Evolutionary conservation across 129 eudicot species (phyloP).

Genomic region (Kitagawia praeruptora): DNA sequence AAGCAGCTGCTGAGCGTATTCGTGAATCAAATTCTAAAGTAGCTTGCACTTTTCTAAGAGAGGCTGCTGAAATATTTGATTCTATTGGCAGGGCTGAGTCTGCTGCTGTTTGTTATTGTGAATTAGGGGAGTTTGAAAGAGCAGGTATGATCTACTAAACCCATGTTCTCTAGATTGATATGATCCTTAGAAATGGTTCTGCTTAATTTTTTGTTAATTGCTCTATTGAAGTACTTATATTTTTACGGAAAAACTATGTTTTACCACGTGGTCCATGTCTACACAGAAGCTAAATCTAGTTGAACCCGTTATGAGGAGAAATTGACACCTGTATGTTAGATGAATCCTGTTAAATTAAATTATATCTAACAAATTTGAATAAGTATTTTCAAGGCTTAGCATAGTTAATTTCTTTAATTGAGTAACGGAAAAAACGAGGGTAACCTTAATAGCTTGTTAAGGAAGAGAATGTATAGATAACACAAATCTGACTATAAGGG

Average conservation of each 20-base stretch:
- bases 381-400: too few relatives aligned
- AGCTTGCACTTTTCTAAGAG: conserved; percentile 29
- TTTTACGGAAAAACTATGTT: too few relatives aligned
- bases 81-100: conserved; percentile 41
- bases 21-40: conserved; percentile 37
- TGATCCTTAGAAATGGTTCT: background rate
- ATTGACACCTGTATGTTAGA: background rate
- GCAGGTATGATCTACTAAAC: conserved; percentile 43
- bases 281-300: background rate
- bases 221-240: too few relatives aligned
- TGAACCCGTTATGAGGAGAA: background rate
- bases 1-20: conserved; percentile 44
- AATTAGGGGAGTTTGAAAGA: conserved; percentile 52
- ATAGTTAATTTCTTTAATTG: too few relatives aligned
- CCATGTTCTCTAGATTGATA: background rate
- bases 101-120: conserved; percentile 70
- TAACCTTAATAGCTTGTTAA: background rate
- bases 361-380: too few relatives aligned
- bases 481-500: background rate
- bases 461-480: background rate
- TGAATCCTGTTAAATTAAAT: background rate
- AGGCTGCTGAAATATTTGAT: conserved; percentile 64
- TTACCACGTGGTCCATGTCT: too few relatives aligned
- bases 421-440: too few relatives aligned
- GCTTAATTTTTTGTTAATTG: too few relatives aligned